A percentile compares a stretch with the other conserved stretches of the same genome.
Evolutionary conservation across 495 filamentous ascomycete genomes (phyloP).

Genomic region (Copromyces sp.): DNA sequence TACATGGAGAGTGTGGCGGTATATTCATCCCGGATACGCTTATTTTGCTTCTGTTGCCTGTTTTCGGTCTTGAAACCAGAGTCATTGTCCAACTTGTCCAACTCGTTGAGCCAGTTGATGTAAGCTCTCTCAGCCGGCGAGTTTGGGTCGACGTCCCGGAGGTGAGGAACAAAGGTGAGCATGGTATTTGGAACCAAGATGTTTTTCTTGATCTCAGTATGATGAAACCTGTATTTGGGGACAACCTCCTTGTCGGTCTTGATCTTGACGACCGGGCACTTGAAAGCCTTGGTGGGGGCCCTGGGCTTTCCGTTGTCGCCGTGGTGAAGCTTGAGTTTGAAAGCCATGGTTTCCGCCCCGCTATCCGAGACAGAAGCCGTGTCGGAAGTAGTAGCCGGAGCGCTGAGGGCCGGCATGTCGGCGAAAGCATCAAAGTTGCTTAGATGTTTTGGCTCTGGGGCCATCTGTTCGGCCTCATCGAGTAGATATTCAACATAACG

Average conservation of each 20-base stretch:
- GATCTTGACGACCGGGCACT: slow-evolving; percentile 28
- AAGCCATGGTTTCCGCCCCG: slow-evolving; percentile 18
- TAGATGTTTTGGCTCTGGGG: slow-evolving; percentile 22
- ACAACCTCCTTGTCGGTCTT: slow-evolving; percentile 30
- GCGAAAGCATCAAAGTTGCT: slow-evolving; percentile 31
- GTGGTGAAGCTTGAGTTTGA: slow-evolving; percentile 33
- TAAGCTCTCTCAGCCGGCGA: slow-evolving; percentile 32
- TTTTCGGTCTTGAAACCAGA: slow-evolving; percentile 37
- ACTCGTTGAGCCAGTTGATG: slow-evolving; percentile 35
- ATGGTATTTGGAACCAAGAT: slow-evolving; percentile 39
- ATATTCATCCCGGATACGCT: slow-evolving; percentile 32
- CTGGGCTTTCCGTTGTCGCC: slow-evolving; percentile 27
- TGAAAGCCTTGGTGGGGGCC: slow-evolving; percentile 21
- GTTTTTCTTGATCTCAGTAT: slow-evolving; percentile 41
- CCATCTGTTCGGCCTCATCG: slow-evolving; percentile 30
- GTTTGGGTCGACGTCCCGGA: slow-evolving; percentile 35
- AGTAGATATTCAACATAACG: slow-evolving; percentile 29
- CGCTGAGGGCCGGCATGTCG: slow-evolving; percentile 20
- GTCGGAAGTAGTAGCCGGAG: slow-evolving; percentile 1
- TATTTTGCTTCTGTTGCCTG: slow-evolving; percentile 27
- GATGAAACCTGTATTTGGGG: slow-evolving; percentile 36
- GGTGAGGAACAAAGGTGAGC: slow-evolving; percentile 39
- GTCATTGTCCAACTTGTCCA: slow-evolving; percentile 38
- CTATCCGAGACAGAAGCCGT: slow-evolving; percentile 2
- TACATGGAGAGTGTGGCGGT: slow-evolving; percentile 33